Percentiles rank a stretch among this genome's conserved stretches.
Evolutionary conservation across 2,329 filamentous ascomycete species (phyloP).

Genomic region (Claviceps maximensis): DNA sequence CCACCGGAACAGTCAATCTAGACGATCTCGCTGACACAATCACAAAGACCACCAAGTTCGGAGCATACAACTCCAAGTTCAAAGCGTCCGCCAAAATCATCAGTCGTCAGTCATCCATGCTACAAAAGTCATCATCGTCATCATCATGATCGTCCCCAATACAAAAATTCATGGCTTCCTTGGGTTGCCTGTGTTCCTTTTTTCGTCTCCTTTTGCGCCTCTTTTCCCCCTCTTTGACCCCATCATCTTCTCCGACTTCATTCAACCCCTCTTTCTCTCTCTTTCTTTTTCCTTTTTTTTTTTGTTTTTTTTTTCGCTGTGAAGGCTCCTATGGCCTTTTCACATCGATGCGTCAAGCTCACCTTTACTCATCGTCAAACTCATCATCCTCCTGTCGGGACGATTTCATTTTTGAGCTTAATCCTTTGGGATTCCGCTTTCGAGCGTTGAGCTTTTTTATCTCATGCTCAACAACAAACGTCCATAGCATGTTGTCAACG

Average conservation of each 20-base stretch:
- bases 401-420: constrained; percentile 14
- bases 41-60: constrained; percentile 21
- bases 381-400: constrained; percentile 9
- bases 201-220: not conserved
- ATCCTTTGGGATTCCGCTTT: constrained; percentile 15
- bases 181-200: not conserved
- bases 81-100: constrained; percentile 20
- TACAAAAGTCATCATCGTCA: not conserved
- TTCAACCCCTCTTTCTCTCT: not conserved
- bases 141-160: constrained; percentile 2
- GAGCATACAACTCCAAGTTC: constrained; percentile 16
- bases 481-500: constrained; percentile 16
- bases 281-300: not conserved
- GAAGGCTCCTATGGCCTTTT: not conserved
- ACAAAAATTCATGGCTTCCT: not conserved
- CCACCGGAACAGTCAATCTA: constrained; percentile 18
- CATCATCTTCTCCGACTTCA: not conserved
- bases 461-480: constrained; percentile 25
- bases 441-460: constrained; percentile 26
- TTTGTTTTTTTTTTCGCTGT: not conserved
- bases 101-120: constrained; percentile 15
- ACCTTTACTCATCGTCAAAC: constrained; percentile 13
- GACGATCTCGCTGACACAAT: constrained; percentile 21
- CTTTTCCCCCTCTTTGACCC: not conserved
- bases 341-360: not conserved